A percentile compares a stretch with the other conserved stretches of the same genome.
phyloP scores from a whole-genome alignment of 2,329 filamentous ascomycete genomes.

The Fusarium sp. region DNA sequence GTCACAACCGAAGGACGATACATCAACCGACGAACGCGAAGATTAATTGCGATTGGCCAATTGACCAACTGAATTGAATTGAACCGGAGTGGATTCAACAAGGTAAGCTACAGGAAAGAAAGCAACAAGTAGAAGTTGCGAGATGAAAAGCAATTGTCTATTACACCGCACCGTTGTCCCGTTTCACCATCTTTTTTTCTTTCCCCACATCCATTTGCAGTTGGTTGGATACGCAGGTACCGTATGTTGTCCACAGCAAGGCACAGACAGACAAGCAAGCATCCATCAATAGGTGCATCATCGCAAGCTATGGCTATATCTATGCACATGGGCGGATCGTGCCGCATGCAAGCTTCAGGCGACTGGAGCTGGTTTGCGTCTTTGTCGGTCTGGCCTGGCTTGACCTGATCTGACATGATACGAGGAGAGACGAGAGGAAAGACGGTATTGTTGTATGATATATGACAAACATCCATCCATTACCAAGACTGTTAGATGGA shows the following conservation, averaged over 20 bases:
- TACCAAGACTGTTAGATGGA: constrained; percentile 3
- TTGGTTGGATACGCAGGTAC: constrained; percentile 24
- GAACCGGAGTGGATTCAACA: neutral
- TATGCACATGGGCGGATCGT: constrained; percentile 31
- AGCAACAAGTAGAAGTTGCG: constrained; percentile 22
- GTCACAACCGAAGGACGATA: constrained; percentile 29
- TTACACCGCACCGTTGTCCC: constrained; percentile 18
- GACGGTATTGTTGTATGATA: neutral
- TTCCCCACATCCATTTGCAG: constrained; percentile 15
- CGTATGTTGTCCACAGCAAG: constrained; percentile 17
- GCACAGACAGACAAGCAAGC: constrained; percentile 12
- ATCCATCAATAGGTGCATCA: neutral
- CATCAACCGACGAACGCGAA: constrained; percentile 11
- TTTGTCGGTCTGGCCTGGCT: neutral
- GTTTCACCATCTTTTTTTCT: constrained; percentile 3
- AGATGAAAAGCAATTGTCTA: constrained; percentile 4
- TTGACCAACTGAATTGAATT: neutral
- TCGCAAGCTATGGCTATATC: neutral
- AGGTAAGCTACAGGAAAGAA: constrained; percentile 32
- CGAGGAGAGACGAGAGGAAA: neutral
- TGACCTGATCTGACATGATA: neutral
- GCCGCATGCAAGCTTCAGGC: constrained; percentile 30
- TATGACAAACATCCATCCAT: neutral
- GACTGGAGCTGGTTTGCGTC: constrained; percentile 14
- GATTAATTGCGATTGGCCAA: constrained; percentile 8